Base-by-base conservation (phyloP, 1,284 basidiomycete genomes). In the Moesziomyces aphidis region DNA sequence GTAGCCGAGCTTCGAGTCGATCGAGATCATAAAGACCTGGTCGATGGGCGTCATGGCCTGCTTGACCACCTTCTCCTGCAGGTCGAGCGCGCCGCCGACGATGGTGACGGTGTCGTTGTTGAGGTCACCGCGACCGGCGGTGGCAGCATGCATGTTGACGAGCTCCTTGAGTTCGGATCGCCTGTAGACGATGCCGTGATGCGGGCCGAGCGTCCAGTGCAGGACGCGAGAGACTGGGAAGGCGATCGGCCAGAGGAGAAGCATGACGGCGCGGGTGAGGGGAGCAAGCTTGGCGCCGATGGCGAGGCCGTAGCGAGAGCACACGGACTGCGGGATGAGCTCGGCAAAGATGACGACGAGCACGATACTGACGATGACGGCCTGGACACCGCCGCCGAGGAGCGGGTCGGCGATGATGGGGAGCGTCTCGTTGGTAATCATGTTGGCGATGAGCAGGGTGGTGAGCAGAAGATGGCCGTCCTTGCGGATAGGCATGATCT, bases 381-480 rank as follows among this genome's bases (percentile, higher is more conserved):
- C 92, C 79, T 88, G 89, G 13, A 92, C 85, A 28, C 93, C 93
- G 44, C 93, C 93, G 39, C 94, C 94, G 2, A 97, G 88, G 45
- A 97, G 88, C 24, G 91, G 91, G 81, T 95, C 93, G 28, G 93
- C 89, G 78, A 97, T 94, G 81, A 97, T 90, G 31, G 95, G 95
- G 5, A 97, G 89, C 4, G 93, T 90, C 61, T 82, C 80, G 65
- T 82, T 82, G 54, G 79, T 82, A 52, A 83, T 82, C 80, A 84
- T 84, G 68, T 84, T 84, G 52, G 83, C 83, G 51, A 84, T 81
- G 7, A 84, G 76, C 17, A 84, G 76, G 23, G 83, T 84, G 9
- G 83, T 83, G 13, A 84, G 73, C 42, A 84, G 64, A 34, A 82
- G 65, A 57, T 84, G 83, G 19, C 80, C 78, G 52, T 84, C 87